Evolutionary conservation across 768 basidiomycete species (phyloP).

Genomic region (Boletus subcaerulescens): DNA sequence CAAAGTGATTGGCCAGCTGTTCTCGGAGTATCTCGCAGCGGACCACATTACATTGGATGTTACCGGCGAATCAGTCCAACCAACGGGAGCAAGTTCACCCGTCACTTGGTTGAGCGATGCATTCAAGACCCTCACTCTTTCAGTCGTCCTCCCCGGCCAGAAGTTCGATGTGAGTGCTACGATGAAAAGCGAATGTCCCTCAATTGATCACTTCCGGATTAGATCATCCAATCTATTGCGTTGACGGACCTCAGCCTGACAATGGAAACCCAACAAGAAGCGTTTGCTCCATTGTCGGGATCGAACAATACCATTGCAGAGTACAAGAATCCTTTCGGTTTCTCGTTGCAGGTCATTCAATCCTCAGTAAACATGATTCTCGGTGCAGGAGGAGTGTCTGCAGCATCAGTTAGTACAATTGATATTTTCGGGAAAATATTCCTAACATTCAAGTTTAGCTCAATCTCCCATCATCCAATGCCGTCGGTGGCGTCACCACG

Average conservation of each 20-base stretch:
- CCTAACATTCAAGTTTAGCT: conserved; percentile 36
- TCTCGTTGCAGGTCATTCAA: conserved; percentile 62
- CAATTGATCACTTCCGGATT: not conserved
- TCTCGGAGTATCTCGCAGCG: conserved; percentile 62
- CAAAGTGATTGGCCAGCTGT: conserved; percentile 55
- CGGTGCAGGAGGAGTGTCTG: conserved; percentile 43
- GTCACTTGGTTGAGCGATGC: conserved; percentile 69
- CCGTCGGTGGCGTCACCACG: conserved; percentile 62
- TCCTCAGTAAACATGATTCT: conserved; percentile 55
- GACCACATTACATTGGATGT: conserved; percentile 60
- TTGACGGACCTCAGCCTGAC: conserved; percentile 55
- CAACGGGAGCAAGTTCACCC: conserved; percentile 46
- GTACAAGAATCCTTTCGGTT: conserved; percentile 76
- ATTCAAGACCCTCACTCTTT: conserved; percentile 61
- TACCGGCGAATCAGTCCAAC: conserved; percentile 58
- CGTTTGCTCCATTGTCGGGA: conserved; percentile 58
- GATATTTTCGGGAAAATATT: not conserved
- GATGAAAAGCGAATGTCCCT: not conserved
- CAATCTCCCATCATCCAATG: conserved; percentile 44
- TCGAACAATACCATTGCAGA: conserved; percentile 53
- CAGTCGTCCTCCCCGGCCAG: conserved; percentile 62
- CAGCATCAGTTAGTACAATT: conserved; percentile 46
- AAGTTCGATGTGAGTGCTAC: conserved; percentile 42
- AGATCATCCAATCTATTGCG: conserved; percentile 64
- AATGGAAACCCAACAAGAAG: conserved; percentile 49